phyloP scores from a whole-genome alignment of 2,329 filamentous ascomycete genomes.

The Cordyceps fumosorosea region DNA sequence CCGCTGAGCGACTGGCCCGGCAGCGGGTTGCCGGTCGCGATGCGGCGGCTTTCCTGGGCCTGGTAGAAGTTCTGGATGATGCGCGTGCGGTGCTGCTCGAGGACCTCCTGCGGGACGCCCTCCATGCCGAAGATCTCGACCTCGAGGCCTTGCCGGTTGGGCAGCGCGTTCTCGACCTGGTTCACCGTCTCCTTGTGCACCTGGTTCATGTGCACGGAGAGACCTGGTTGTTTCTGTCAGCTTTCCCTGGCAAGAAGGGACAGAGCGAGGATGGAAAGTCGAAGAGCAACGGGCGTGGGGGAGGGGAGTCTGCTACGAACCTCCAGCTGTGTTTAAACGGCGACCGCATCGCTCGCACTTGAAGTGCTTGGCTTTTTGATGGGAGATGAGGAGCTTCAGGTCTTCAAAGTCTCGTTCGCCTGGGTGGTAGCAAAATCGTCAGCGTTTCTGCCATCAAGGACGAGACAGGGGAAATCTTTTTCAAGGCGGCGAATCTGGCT shows the following conservation, averaged over 20 bases:
- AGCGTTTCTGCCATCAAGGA: neutral
- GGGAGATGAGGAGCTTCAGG: constrained; percentile 88
- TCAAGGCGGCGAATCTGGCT: too few species aligned
- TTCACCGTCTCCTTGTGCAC: constrained; percentile 92
- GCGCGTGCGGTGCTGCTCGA: constrained; percentile 76
- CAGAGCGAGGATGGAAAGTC: too few species aligned
- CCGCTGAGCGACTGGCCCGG: constrained; percentile 59
- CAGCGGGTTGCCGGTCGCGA: constrained; percentile 76
- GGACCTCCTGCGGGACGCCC: constrained; percentile 81
- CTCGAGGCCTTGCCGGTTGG: constrained; percentile 77
- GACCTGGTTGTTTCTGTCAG: constrained; percentile 49
- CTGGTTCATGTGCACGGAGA: constrained; percentile 95
- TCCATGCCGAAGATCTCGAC: constrained; percentile 99
- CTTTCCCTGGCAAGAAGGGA: neutral
- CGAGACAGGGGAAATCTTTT: neutral
- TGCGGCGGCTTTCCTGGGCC: constrained; percentile 73
- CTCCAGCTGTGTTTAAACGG: constrained; percentile 88
- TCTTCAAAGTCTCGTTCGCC: constrained; percentile 96
- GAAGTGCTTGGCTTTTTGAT: constrained; percentile 99
- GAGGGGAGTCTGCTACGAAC: constrained; percentile 46
- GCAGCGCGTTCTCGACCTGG: constrained; percentile 85
- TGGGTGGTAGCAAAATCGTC: constrained; percentile 21
- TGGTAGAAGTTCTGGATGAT: constrained; percentile 82
- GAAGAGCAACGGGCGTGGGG: neutral
- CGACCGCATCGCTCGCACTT: constrained; percentile 90